Evolutionary conservation across 2,329 filamentous ascomycete species (phyloP), one percentile per base, ranked within the genome.

Genomic region (Grosmannia huntii): DNA sequence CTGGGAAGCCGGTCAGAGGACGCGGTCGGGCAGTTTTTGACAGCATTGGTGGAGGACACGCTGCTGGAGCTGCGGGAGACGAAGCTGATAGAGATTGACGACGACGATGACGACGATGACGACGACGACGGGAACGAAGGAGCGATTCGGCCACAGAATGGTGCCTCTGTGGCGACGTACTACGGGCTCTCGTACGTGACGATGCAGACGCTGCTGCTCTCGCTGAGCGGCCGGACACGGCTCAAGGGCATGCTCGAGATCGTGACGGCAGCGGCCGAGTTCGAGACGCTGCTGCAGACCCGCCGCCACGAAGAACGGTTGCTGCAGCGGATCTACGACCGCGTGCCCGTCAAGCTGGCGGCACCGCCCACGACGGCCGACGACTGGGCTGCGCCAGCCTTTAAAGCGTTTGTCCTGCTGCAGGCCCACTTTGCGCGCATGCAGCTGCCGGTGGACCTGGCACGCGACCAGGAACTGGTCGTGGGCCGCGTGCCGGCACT

Each of bases 121-220:
- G 92, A n/a, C n/a, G n/a, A n/a, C n/a, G n/a, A n/a, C 5, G 38
- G 14, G 11, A 23, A 9, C 68, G 92, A 38, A 14, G 36, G 95
- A 66, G 85, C 85, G 1, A 86, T 97, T 51, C 82, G 87, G 21
- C 91, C 94, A 16, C 82, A 96, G 66, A 97, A 99, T 70, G 88
- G 92, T 2, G 94, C 94, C 64, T 96, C 96, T 89, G 97, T 99
- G 68, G 90, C 89, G 11, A 90, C 94, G 1, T 97, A 99, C 78
- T 99, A 99, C 80, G 97, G 96, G 72, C 96, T 99, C 68, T 96
- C 92, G 6, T 97, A 96, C 74, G 89, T 96, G 70, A 99, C 94
- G 3, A 99, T 99, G 91, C 92, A 99, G 74, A 99, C 94, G 0
- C 92, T 99, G 78, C 77, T 99, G 56, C 78, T 99, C 58, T 99